phyloP scores from a whole-genome alignment of 2,329 filamentous ascomycete species.

The Colletotrichum sidae region DNA sequence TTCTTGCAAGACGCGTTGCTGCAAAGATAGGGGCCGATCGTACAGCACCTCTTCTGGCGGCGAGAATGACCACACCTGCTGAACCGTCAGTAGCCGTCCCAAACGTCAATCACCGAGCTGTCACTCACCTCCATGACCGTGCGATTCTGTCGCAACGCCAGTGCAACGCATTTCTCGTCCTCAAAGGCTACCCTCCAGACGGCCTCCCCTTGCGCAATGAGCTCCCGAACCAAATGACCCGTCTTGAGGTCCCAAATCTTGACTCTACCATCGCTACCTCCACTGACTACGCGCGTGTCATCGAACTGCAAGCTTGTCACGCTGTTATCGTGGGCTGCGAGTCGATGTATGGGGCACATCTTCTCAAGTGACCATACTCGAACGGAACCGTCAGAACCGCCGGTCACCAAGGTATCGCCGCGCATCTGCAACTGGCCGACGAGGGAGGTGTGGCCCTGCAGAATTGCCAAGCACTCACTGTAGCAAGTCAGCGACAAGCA shows the following conservation, averaged over 20 bases:
- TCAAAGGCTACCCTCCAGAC: slow-evolving; percentile 99
- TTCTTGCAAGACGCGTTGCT: slow-evolving; percentile 57
- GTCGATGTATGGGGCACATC: slow-evolving; percentile 90
- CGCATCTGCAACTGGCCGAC: slow-evolving; percentile 98
- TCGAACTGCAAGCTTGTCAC: slow-evolving; percentile 98
- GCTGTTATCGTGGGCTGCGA: slow-evolving; percentile 97
- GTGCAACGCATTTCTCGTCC: slow-evolving; percentile 96
- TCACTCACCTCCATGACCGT: slow-evolving; percentile 95
- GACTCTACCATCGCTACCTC: slow-evolving; percentile 95
- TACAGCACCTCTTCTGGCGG: slow-evolving; percentile 78
- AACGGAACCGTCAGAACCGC: slow-evolving; percentile 95
- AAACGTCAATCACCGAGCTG: not conserved
- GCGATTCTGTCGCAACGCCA: slow-evolving; percentile 85
- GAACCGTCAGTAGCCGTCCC: slow-evolving; percentile 43
- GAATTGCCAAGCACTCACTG: slow-evolving; percentile 84
- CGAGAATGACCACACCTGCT: slow-evolving; percentile 92
- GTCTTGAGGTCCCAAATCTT: slow-evolving; percentile 98
- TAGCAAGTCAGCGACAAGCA: slow-evolving; percentile 45
- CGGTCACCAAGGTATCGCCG: slow-evolving; percentile 93
- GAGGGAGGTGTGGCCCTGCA: slow-evolving; percentile 96
- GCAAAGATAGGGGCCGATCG: slow-evolving; percentile 63
- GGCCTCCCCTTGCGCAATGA: slow-evolving; percentile 91
- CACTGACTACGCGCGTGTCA: slow-evolving; percentile 93
- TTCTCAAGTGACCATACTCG: slow-evolving; percentile 94
- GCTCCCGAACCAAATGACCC: slow-evolving; percentile 88